These are phyloP conservation scores for Chaetoceros tenuissimus DNA, from an alignment of 108 stramenopile species.

Conservation along the genomic window DNA sequence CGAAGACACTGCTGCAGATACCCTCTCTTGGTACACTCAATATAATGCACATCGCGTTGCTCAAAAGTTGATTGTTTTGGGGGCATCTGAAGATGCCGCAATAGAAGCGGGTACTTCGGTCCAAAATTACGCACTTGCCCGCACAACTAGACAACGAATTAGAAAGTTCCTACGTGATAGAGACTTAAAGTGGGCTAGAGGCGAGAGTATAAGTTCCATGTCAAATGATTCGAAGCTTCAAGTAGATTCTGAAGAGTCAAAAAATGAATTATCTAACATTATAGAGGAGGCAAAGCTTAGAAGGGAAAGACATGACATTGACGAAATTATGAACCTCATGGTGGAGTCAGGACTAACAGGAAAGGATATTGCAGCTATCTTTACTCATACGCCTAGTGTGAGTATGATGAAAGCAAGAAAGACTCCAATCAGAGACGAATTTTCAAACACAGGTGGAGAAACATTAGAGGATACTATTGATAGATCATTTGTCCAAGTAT, in stretches of 20 bases:
- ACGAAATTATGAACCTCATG: slow-evolving; percentile 39
- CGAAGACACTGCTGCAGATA: not conserved
- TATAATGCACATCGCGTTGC: slow-evolving; percentile 48
- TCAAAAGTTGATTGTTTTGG: slow-evolving; percentile 29
- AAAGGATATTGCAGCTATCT: slow-evolving; percentile 47
- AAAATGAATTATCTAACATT: not conserved
- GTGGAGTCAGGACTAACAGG: slow-evolving; percentile 52
- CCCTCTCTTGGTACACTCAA: slow-evolving; percentile 38
- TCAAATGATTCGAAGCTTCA: too few relatives aligned
- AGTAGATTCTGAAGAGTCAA: not conserved
- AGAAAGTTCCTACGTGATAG: slow-evolving; percentile 55
- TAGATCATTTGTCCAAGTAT: slow-evolving; percentile 29
- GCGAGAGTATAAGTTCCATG: too few relatives aligned
- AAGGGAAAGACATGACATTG: slow-evolving; percentile 26
- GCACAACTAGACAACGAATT: slow-evolving; percentile 49
- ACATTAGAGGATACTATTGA: slow-evolving; percentile 49
- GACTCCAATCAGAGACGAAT: slow-evolving; percentile 1
- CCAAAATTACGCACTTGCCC: slow-evolving; percentile 38
- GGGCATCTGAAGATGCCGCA: slow-evolving; percentile 31
- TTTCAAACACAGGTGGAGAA: slow-evolving; percentile 12
- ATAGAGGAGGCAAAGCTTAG: not conserved
- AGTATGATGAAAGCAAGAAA: slow-evolving; percentile 46
- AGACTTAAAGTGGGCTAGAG: slow-evolving; percentile 36
- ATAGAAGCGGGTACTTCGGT: slow-evolving; percentile 43
- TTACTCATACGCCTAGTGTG: slow-evolving; percentile 63